Percentiles rank a stretch among this genome's conserved stretches.
Evolutionary conservation across 164 flowering plant genomes (phyloP).

Genomic region (Chloranthus sessilifolius): DNA sequence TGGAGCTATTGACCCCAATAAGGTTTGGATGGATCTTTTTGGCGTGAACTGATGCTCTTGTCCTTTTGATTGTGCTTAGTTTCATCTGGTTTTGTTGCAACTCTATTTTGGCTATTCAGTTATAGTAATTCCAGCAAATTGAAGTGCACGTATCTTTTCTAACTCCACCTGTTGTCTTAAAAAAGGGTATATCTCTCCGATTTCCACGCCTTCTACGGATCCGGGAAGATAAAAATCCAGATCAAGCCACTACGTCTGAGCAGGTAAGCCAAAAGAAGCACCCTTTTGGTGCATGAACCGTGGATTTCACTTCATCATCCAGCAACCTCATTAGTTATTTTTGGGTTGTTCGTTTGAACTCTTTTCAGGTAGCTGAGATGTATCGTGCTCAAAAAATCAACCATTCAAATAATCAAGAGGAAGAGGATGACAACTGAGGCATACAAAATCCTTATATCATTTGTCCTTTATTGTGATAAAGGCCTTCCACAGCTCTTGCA

Average conservation of each 20-base stretch:
- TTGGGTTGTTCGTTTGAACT: background rate
- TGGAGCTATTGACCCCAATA: constrained; percentile 70
- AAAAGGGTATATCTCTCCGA: constrained; percentile 88
- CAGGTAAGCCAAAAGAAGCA: constrained; percentile 37
- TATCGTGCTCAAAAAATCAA: constrained; percentile 62
- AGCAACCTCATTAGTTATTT: background rate
- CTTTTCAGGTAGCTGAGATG: constrained; percentile 82
- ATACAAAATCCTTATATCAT: background rate
- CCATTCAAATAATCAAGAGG: constrained; percentile 45
- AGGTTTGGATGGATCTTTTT: constrained; percentile 35
- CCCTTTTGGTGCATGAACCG: background rate
- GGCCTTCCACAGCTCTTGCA: no score
- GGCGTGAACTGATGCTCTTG: background rate
- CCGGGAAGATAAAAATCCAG: constrained; percentile 90
- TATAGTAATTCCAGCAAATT: background rate
- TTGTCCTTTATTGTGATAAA: no score
- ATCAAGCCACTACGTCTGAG: constrained; percentile 75
- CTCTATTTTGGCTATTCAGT: background rate
- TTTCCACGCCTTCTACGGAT: constrained; percentile 83
- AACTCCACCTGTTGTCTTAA: constrained; percentile 11
- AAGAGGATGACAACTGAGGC: constrained; percentile 53
- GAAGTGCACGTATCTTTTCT: background rate
- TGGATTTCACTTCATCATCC: background rate
- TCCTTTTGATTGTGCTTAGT: background rate
- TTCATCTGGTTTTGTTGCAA: background rate